Evolutionary conservation across 169 alveolate genomes (phyloP).

Genomic region (Eimeria falciformis): DNA sequence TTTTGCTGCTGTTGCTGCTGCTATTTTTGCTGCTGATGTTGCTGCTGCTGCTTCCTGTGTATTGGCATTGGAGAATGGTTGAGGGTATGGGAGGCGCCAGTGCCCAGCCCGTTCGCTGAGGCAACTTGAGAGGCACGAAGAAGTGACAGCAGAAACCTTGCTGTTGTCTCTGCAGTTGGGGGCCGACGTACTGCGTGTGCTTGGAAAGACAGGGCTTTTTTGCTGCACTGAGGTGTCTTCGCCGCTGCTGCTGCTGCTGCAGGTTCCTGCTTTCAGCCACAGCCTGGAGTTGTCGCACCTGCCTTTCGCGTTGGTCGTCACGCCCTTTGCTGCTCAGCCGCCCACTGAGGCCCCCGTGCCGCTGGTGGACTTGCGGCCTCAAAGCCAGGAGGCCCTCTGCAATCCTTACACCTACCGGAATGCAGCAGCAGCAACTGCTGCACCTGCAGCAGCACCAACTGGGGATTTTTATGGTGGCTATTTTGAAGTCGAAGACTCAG

Average conservation of each 20-base stretch:
- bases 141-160: neutral
- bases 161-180: neutral
- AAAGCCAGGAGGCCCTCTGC: conserved; percentile 17
- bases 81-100: neutral
- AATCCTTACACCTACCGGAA: neutral
- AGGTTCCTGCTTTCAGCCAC: conserved; percentile 76
- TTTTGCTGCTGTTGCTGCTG: neutral
- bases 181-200: too few species aligned
- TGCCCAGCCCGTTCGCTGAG: neutral
- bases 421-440: neutral
- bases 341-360: conserved; percentile 71
- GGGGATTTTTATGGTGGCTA: conserved; percentile 15
- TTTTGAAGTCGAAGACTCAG: conserved; percentile 35
- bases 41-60: conserved; percentile 6
- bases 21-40: neutral
- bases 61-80: neutral
- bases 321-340: conserved; percentile 76
- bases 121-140: neutral
- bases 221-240: neutral
- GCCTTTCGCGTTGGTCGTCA: conserved; percentile 64
- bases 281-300: conserved; percentile 65
- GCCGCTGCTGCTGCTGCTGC: conserved; percentile 4
- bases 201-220: too few species aligned
- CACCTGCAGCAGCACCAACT: neutral
- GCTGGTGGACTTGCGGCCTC: conserved; percentile 58